A percentile compares a stretch with the other conserved stretches of the same genome.
phyloP scores from a whole-genome alignment of 2,329 filamentous ascomycete genomes.

The Macroventuria anomochaeta region DNA sequence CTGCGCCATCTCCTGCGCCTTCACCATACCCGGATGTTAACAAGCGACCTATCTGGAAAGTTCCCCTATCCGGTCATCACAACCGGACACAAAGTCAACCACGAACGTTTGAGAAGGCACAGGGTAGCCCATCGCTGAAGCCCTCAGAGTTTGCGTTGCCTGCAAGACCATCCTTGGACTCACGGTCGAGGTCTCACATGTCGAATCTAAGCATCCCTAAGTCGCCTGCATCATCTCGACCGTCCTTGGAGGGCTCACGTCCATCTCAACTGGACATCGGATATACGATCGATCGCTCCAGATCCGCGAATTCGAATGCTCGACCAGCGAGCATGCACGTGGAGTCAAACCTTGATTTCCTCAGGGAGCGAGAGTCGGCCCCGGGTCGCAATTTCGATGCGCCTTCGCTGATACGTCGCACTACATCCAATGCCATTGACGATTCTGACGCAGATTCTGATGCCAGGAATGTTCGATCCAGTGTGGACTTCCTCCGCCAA shows the following conservation, averaged over 20 bases:
- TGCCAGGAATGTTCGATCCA: slow-evolving; percentile 74
- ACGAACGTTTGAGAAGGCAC: slow-evolving; percentile 50
- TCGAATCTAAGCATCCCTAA: slow-evolving; percentile 59
- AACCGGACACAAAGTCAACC: slow-evolving; percentile 58
- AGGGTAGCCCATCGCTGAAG: slow-evolving; percentile 46
- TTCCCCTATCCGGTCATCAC: slow-evolving; percentile 54
- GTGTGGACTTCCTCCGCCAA: slow-evolving; percentile 81
- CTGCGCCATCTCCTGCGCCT: slow-evolving; percentile 52
- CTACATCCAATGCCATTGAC: slow-evolving; percentile 39
- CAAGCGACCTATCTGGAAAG: slow-evolving; percentile 60
- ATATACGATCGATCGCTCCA: slow-evolving; percentile 64
- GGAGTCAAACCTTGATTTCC: slow-evolving; percentile 80
- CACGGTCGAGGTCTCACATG: slow-evolving; percentile 59
- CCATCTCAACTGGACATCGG: slow-evolving; percentile 67
- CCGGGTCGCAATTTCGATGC: slow-evolving; percentile 45
- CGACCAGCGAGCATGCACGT: slow-evolving; percentile 84
- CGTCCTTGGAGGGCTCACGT: slow-evolving; percentile 74
- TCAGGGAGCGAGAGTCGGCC: slow-evolving; percentile 75
- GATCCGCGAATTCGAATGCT: slow-evolving; percentile 69
- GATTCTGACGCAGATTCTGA: slow-evolving; percentile 56
- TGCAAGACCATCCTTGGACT: slow-evolving; percentile 53
- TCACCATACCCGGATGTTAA: slow-evolving; percentile 50
- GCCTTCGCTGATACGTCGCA: slow-evolving; percentile 36
- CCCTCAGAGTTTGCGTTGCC: slow-evolving; percentile 46
- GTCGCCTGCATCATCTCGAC: slow-evolving; percentile 64